Conservation (phyloP, 169 alveolate genomes). For the Perkinsus chesapeaki region DNA sequence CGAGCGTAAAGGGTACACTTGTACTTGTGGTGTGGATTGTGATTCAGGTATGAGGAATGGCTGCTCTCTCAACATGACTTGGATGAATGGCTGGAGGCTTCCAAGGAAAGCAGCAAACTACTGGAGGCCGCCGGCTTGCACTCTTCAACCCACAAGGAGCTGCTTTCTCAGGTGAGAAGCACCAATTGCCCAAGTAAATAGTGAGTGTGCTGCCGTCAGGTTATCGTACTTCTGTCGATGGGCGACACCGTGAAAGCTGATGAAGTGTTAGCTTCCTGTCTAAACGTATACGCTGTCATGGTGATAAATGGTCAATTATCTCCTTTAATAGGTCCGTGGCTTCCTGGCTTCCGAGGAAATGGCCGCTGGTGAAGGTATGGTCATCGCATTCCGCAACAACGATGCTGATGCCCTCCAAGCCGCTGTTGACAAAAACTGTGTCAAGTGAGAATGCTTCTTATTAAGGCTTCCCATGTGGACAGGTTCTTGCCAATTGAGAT, state of each 20-base stretch:
- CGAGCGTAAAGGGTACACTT: neutral
- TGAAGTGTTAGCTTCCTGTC: neutral
- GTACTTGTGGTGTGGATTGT: neutral
- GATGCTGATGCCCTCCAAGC: neutral
- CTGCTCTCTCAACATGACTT: neutral
- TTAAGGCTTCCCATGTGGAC: neutral
- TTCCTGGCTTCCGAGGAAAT: neutral
- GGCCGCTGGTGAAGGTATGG: neutral
- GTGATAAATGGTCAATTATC: neutral
- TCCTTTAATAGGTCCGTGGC: neutral
- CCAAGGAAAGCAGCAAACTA: neutral
- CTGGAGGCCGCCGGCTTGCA: neutral
- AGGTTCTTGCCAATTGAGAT: neutral
- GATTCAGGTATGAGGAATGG: neutral
- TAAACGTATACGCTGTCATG: neutral
- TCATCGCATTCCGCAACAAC: neutral
- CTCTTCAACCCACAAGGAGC: neutral
- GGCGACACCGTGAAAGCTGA: neutral
- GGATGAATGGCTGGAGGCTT: neutral
- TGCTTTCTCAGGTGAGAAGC: neutral
- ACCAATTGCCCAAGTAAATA: no score
- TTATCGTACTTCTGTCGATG: neutral
- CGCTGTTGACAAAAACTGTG: neutral
- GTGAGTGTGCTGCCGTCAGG: no score
- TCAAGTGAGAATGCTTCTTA: neutral